phyloP scores from a whole-genome alignment of 2,329 filamentous ascomycete genomes.

The Botryotinia globosa region DNA sequence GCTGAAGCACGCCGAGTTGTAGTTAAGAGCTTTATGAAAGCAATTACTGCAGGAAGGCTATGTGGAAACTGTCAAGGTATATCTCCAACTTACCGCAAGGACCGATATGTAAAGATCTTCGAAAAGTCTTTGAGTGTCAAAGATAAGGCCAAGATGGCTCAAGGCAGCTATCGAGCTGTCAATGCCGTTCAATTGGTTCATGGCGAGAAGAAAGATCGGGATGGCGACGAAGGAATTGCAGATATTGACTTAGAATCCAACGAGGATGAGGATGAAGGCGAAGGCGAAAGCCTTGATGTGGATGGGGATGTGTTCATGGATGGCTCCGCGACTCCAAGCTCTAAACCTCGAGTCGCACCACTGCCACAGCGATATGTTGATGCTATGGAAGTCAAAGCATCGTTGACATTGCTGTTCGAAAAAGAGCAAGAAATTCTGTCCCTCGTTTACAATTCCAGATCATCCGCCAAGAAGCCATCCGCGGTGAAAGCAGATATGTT shows the following conservation, averaged over 20 bases:
- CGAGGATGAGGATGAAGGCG: constrained; percentile 44
- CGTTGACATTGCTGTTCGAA: constrained; percentile 75
- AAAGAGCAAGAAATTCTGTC: constrained; percentile 81
- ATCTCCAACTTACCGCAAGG: constrained; percentile 82
- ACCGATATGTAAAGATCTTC: constrained; percentile 91
- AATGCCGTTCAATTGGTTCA: constrained; percentile 40
- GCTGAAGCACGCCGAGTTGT: constrained; percentile 71
- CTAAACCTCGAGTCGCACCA: constrained; percentile 42
- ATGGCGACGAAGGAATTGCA: constrained; percentile 64
- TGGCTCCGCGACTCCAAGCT: constrained; percentile 37
- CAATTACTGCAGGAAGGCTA: constrained; percentile 65
- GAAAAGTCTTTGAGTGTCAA: constrained; percentile 74
- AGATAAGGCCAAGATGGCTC: constrained; percentile 73
- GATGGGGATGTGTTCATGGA: constrained; percentile 59
- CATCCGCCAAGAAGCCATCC: constrained; percentile 51
- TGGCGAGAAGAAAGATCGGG: constrained; percentile 40
- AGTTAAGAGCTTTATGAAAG: constrained; percentile 76
- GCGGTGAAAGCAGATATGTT: constrained; percentile 83
- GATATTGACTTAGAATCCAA: constrained; percentile 57
- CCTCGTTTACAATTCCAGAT: constrained; percentile 78
- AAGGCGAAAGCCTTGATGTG: constrained; percentile 50
- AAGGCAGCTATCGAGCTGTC: constrained; percentile 53
- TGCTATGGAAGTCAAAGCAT: constrained; percentile 77
- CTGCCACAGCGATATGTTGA: constrained; percentile 71
- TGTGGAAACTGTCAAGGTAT: constrained; percentile 68